Evolutionary conservation across 371 early-diverging fungal genomes (phyloP), one percentile per base, ranked within the genome.

Genomic region (Mortierella polycephala): DNA sequence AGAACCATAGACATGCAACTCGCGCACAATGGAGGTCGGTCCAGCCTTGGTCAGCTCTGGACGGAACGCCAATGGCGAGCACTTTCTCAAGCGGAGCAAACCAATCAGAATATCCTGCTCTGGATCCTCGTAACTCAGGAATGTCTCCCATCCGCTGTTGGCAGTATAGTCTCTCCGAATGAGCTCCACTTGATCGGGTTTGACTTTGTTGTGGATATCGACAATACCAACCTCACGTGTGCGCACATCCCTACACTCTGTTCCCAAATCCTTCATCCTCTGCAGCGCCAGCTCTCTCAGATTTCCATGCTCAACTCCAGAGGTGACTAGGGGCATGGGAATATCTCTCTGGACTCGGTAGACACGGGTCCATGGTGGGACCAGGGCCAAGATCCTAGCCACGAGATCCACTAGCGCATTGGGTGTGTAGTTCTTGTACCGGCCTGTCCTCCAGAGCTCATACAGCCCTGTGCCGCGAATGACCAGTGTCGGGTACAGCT

Each of bases 331-430:
- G 12, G 99, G 99, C 99, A 99, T 99, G n/a, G 99, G 99, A 74
- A 99, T 99, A 88, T 99, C 99, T 84, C 97, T 91, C 84, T 99
- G 99, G 11, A 99, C 99, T 74, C 99, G 93, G 83, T 99, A 99
- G 52, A 99, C 94, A 74, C 99, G 94, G 0, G 98, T 99, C 99
- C 99, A 99, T 67, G 99, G 99, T 55, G 99, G 99, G 0, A 99
- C 99, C 57, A 99, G 85, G 2, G 97, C 97, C 57, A 99, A 83
- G 57, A 99, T 99, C 51, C 93, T 88, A 2, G 99, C 99, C 0
- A 99, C 95, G 37, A 99, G 86, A 83, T 99, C 99, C 21, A 99
- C 94, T 18, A 99, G 90, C 14, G 96, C 98, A 75, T 97, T 96
- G 56, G 99, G 99, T 40, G 99, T 93, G 82, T 99, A 99, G 86